Conservation (phyloP, 139 green algal genomes). For the Chlorella sp. region DNA sequence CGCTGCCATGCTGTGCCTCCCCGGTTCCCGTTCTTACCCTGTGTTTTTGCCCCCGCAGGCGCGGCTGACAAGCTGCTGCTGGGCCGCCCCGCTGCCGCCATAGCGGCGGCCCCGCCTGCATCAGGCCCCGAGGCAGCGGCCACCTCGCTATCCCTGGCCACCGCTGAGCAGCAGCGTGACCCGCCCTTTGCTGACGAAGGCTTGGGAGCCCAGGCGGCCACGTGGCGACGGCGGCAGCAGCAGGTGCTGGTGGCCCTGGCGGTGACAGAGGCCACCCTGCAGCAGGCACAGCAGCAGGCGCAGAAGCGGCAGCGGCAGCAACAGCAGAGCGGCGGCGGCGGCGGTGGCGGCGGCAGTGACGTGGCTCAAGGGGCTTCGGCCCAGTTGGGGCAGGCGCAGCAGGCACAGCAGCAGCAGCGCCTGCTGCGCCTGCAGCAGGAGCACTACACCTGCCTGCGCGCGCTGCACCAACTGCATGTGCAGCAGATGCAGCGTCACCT, state of each 20-base stretch:
- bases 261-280: not conserved
- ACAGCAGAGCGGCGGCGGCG: not conserved
- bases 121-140: not conserved
- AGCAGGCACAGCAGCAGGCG: not conserved
- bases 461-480: constrained; percentile 23
- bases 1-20: not conserved
- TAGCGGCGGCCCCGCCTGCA: not conserved
- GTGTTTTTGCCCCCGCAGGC: not conserved
- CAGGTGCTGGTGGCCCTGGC: not conserved
- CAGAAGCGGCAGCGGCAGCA: not conserved
- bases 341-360: not conserved
- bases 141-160: not conserved
- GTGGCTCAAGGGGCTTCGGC: not conserved
- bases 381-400: not conserved
- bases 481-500: constrained; percentile 10
- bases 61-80: not conserved
- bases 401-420: not conserved
- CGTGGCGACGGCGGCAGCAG: not conserved
- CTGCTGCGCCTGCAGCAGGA: not conserved
- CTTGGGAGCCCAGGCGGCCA: not conserved
- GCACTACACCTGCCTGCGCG: not conserved
- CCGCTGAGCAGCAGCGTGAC: not conserved
- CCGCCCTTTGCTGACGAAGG: not conserved
- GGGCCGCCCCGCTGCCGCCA: not conserved
- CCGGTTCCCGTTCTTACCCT: not conserved